Percentiles rank a stretch among this genome's conserved stretches.
Conservation (phyloP, 495 filamentous ascomycete genomes). For the Chaetomium tenue region DNA sequence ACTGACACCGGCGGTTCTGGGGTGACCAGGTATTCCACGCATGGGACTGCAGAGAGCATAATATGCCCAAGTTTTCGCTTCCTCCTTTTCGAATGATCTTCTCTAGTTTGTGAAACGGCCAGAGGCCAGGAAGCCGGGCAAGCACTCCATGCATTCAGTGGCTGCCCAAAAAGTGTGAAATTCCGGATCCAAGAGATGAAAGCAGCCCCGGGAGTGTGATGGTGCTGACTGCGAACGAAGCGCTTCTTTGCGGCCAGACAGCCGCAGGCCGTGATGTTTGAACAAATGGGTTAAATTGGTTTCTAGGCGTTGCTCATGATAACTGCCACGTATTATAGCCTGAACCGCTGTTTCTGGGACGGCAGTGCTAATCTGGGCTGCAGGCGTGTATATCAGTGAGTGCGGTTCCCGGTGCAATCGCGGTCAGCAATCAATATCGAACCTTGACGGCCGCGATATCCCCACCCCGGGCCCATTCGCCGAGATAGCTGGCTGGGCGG, state of each 20-base stretch:
- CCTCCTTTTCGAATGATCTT: not conserved
- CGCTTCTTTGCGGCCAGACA: not conserved
- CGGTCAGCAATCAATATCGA: conserved; percentile 38
- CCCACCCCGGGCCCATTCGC: conserved; percentile 27
- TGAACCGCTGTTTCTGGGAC: conserved; percentile 26
- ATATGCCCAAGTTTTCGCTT: not conserved
- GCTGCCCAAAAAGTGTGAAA: not conserved
- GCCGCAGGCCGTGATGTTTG: not conserved
- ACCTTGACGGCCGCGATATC: conserved; percentile 27
- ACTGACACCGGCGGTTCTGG: not conserved
- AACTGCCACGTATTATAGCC: conserved; percentile 29
- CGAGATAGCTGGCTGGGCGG: conserved; percentile 22
- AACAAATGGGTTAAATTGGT: not conserved
- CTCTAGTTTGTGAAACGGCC: not conserved
- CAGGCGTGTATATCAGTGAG: conserved; percentile 22
- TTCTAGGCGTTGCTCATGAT: conserved; percentile 6
- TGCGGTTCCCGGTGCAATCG: conserved; percentile 30
- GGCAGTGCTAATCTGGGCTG: conserved; percentile 16
- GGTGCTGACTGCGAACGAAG: not conserved
- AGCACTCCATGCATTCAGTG: not conserved
- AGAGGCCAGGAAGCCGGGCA: not conserved
- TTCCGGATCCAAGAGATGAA: not conserved
- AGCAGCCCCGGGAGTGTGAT: not conserved
- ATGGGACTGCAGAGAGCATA: not conserved
- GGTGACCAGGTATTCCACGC: not conserved